A percentile compares a stretch with the other conserved stretches of the same genome.
phyloP scores from a whole-genome alignment of 2,329 filamentous ascomycete species.

The Phyllosticta citrichinensis region DNA sequence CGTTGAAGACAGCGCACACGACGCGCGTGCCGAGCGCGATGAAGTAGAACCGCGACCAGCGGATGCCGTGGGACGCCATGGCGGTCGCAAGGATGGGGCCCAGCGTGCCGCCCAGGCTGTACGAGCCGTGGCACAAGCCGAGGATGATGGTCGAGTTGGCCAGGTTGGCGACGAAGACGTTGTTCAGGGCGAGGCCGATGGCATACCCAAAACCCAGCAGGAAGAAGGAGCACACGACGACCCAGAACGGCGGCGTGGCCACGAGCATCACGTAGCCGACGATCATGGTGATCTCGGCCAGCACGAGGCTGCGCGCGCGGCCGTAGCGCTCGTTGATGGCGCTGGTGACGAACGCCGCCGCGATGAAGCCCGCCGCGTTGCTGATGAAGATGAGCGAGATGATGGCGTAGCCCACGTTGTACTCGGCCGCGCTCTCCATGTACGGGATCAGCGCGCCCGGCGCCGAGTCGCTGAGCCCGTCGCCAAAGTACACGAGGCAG shows the following conservation, averaged over 20 bases:
- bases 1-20: conserved; percentile 46
- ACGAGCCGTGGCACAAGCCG: conserved; percentile 57
- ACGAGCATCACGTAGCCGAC: conserved; percentile 56
- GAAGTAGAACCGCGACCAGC: conserved; percentile 66
- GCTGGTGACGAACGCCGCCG: conserved; percentile 61
- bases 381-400: conserved; percentile 76
- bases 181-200: conserved; percentile 44
- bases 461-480: conserved; percentile 59
- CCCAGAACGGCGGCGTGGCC: conserved; percentile 58
- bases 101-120: conserved; percentile 40
- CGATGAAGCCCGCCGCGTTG: conserved; percentile 67
- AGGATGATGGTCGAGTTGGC: conserved; percentile 42
- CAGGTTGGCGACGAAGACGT: conserved; percentile 47
- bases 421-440: conserved; percentile 56
- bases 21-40: conserved; percentile 51
- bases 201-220: conserved; percentile 48
- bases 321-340: conserved; percentile 52
- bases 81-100: conserved; percentile 67
- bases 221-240: conserved; percentile 58
- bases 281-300: conserved; percentile 48
- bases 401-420: conserved; percentile 64
- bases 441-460: conserved; percentile 73
- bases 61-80: conserved; percentile 50
- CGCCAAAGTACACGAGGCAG: conserved; percentile 52
- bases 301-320: conserved; percentile 51